Conservation (phyloP, 208 protist species). For the Leptomonas seymouri region DNA sequence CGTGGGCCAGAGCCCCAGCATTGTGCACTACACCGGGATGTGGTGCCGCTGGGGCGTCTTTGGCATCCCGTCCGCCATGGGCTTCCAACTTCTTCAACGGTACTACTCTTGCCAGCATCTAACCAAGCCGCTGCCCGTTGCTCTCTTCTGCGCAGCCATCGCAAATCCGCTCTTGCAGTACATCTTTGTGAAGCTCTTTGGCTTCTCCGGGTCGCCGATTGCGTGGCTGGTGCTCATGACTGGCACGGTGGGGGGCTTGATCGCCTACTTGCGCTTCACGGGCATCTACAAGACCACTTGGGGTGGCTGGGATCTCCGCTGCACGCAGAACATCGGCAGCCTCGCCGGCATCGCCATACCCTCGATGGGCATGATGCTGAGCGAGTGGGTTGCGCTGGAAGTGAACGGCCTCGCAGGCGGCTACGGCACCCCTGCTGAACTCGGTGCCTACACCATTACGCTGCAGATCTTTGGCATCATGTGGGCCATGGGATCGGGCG, state of each 20-base stretch:
- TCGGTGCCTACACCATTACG: slow-evolving; percentile 83
- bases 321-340: slow-evolving; percentile 46
- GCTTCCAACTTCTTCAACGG: slow-evolving; percentile 70
- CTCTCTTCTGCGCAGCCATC: slow-evolving; percentile 53
- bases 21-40: slow-evolving; percentile 70
- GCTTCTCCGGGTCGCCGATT: slow-evolving; percentile 74
- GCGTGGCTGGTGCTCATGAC: slow-evolving; percentile 80
- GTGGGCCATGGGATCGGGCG: slow-evolving; percentile 73
- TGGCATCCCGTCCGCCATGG: slow-evolving; percentile 60
- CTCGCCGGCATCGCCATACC: slow-evolving; percentile 74
- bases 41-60: slow-evolving; percentile 77
- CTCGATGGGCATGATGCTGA: slow-evolving; percentile 87
- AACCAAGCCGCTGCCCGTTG: slow-evolving; percentile 75
- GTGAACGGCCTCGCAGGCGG: slow-evolving; percentile 69
- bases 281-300: slow-evolving; percentile 71
- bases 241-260: slow-evolving; percentile 44
- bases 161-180: slow-evolving; percentile 73
- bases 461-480: slow-evolving; percentile 77
- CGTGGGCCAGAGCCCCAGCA: slow-evolving; percentile 45
- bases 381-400: slow-evolving; percentile 86
- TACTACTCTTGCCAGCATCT: slow-evolving; percentile 88
- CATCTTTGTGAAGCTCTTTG: slow-evolving; percentile 66
- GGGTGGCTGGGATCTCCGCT: slow-evolving; percentile 67
- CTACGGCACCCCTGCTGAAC: slow-evolving; percentile 59
- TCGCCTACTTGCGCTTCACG: slow-evolving; percentile 54